These are phyloP conservation scores for Plasmodium vinckei DNA, from an alignment of 169 alveolate species.

Conservation along the genomic window DNA sequence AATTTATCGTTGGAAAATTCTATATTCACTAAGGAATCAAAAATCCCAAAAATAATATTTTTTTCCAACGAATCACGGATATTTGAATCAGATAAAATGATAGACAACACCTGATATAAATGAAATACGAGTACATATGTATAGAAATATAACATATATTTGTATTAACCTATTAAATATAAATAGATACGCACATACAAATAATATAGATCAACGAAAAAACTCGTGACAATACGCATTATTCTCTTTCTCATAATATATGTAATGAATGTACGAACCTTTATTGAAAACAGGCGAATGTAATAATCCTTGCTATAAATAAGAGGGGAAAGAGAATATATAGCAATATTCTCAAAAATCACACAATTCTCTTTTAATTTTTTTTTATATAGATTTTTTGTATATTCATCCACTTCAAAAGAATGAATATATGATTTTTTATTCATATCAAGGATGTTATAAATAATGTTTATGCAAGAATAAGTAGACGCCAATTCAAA, in stretches of 20 bases:
- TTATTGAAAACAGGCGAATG: slow-evolving; percentile 31
- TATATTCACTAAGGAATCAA: slow-evolving; percentile 53
- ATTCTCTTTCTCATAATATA: no score
- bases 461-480: slow-evolving; percentile 58
- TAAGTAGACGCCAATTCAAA: slow-evolving; percentile 34
- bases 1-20: slow-evolving; percentile 8
- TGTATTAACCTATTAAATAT: neutral
- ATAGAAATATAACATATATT: neutral
- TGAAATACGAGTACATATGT: neutral
- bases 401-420: slow-evolving; percentile 52
- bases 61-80: slow-evolving; percentile 66
- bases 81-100: slow-evolving; percentile 29
- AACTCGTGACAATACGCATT: no score
- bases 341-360: slow-evolving; percentile 42
- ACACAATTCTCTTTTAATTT: slow-evolving; percentile 13
- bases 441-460: slow-evolving; percentile 47
- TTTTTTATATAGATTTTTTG: slow-evolving; percentile 45
- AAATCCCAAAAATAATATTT: slow-evolving; percentile 26
- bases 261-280: slow-evolving; percentile 7
- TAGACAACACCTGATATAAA: slow-evolving; percentile 29
- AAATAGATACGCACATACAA: no score
- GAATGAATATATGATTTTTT: slow-evolving; percentile 31
- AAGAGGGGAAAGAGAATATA: slow-evolving; percentile 15
- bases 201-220: no score
- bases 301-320: slow-evolving; percentile 34